A percentile compares a stretch with the other conserved stretches of the same genome.
Conservation (phyloP, 176 grass and related monocot genomes). For the Lolium multiflorum region DNA sequence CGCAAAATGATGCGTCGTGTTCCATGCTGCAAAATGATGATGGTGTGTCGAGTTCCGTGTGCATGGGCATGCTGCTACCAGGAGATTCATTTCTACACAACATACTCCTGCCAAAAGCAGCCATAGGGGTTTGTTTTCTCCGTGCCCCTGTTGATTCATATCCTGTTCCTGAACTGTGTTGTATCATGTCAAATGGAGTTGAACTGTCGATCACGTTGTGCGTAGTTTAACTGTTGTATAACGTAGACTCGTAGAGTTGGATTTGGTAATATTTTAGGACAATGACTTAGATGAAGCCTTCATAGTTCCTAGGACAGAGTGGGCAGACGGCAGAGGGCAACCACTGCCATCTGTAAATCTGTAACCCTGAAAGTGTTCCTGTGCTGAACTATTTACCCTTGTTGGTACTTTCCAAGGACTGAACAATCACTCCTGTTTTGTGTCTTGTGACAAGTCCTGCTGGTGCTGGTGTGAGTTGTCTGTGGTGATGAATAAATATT, state of each 20-base stretch:
- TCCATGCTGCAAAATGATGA: no score
- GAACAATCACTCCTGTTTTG: not conserved
- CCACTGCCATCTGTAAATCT: conserved; percentile 42
- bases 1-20: not conserved
- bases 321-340: not conserved
- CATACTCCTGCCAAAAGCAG: not conserved
- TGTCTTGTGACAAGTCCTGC: no score
- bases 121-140: not conserved
- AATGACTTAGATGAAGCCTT: conserved; percentile 28
- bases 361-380: conserved; percentile 23
- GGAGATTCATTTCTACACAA: not conserved
- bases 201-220: not conserved
- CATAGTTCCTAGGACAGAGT: conserved; percentile 38
- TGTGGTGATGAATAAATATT: no score
- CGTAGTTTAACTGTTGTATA: conserved; percentile 29
- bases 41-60: not conserved
- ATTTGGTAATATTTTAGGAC: conserved; percentile 35
- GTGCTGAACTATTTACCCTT: conserved; percentile 11
- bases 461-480: no score
- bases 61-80: not conserved
- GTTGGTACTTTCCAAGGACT: not conserved
- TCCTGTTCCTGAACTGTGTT: conserved; percentile 37
- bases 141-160: not conserved
- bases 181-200: conserved; percentile 40
- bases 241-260: not conserved